Evolutionary conservation across 1,284 basidiomycete genomes (phyloP), one percentile per base, ranked within the genome.

Genomic region (Puccinia hordei): DNA sequence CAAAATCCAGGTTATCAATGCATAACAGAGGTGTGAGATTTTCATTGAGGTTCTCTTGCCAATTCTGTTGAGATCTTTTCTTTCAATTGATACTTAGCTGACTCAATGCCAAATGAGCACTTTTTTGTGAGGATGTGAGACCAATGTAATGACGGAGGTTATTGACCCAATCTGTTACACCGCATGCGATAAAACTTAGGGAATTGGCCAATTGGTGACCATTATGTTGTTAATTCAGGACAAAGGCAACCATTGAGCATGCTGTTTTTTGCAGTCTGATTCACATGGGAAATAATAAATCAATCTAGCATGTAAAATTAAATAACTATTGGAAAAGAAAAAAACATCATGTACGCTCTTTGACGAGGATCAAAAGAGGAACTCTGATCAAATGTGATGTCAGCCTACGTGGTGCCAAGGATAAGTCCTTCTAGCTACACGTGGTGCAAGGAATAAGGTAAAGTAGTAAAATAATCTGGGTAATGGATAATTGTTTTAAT

Each of bases 201-300:
- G 41, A 44, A 13, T 68, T 68, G 0, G 17, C 6, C 1, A 68
- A 5, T 27, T 68, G 66, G 13, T 15, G n/a, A 1, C 17, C 22
- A 49, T 68, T 68, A 35, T 68, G 2, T n/a, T 41, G 10, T 0
- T 27, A 35, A 27, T 68, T 68, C 4, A 9, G 19, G 9, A 10
- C 66, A 68, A 68, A 68, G 15, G 66, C 41, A 6, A 68, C 46
- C 66, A 68, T 68, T 13, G 66, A 38, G 24, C 66, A 68, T 0
- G 49, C 17, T 5, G 66, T 68, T 19, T 27, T n/a, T 35, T 27
- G 66, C 66, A 15, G 49, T 13, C 66, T 68, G 3, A 35, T 63
- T 22, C 3, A 35, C 6, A 63, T 22, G 22, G 17, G 22, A 66
- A 15, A 2, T 9, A 66, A 38, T 13, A 6, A 22, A 46, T 46